Conservation (phyloP, 331 rosid species). For the Telfairia occidentalis region DNA sequence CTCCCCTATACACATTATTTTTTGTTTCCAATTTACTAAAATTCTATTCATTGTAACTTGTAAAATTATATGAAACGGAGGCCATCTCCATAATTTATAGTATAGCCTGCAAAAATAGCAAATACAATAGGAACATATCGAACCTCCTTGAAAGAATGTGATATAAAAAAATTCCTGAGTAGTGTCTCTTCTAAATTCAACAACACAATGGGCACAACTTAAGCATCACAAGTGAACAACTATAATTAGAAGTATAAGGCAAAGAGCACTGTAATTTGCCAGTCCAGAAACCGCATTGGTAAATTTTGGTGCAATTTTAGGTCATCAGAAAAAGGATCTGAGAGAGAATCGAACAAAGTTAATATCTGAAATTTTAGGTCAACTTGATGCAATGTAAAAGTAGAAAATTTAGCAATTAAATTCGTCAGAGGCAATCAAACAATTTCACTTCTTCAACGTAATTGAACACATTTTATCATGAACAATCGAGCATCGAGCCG, state of each 20-base stretch:
- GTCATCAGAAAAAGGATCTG: conserved; percentile 78
- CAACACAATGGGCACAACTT: conserved; percentile 33
- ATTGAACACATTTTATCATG: conserved; percentile 47
- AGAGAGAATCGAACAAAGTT: no score
- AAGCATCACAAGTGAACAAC: no score
- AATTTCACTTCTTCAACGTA: neutral
- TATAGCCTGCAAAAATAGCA: neutral
- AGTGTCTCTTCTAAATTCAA: conserved; percentile 57
- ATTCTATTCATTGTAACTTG: neutral
- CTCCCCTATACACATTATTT: neutral
- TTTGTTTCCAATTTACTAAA: neutral
- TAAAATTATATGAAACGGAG: neutral
- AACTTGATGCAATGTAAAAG: no score
- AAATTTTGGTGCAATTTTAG: conserved; percentile 67
- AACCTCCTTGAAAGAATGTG: conserved; percentile 61
- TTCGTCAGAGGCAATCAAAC: neutral
- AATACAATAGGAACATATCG: neutral
- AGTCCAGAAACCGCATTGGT: conserved; percentile 80
- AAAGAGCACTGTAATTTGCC: conserved; percentile 1
- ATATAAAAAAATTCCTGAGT: conserved; percentile 33
- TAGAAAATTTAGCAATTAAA: no score
- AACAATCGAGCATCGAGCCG: conserved; percentile 59
- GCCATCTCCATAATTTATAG: neutral
- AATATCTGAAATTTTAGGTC: no score
- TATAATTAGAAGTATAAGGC: neutral